A percentile compares a stretch with the other conserved stretches of the same genome.
These are phyloP conservation scores for Triticum aestivum DNA, from an alignment of 176 grass and related monocot genomes.

Conservation along the genomic window IWGSC_CS_RefSeq_v2.1 NC_057806.1:38924065-38924564, in stretches of 20 bases:
- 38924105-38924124: neutral
- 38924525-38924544: constrained; percentile 79
- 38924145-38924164: neutral
- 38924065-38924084: neutral
- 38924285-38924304: neutral
- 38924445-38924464: neutral
- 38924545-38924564: constrained; percentile 84
- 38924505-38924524: constrained; percentile 72
- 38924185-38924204: neutral
- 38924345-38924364: neutral
- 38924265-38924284: neutral
- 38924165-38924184: neutral
- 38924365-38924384: neutral
- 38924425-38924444: neutral
- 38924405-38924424: neutral
- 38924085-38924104: neutral
- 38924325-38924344: neutral
- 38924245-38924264: neutral
- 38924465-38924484: constrained; percentile 5
- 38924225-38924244: neutral
- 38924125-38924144: neutral
- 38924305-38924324: neutral
- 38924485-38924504: constrained; percentile 53
- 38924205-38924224: neutral
- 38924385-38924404: neutral